These are phyloP conservation scores for Macrotyloma uniflorum DNA, from an alignment of 306 rosid species.

Conservation along the genomic window DNA sequence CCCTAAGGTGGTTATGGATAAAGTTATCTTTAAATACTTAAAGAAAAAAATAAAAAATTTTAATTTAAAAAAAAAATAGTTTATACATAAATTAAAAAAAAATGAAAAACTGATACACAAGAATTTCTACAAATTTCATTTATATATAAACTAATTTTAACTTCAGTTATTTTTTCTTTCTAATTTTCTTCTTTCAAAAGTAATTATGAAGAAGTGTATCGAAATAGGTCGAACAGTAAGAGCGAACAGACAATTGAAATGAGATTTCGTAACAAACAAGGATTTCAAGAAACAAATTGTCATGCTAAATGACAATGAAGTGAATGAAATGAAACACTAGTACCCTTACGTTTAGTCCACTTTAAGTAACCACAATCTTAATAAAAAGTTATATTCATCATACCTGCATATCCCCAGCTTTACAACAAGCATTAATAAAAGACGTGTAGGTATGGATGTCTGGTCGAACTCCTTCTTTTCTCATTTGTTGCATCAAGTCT, in stretches of 20 bases:
- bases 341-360: background rate
- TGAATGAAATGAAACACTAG: background rate
- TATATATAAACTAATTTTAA: too few relatives aligned
- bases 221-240: background rate
- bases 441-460: constrained; percentile 96
- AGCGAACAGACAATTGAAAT: background rate
- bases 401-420: constrained; percentile 97
- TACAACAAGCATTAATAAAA: constrained; percentile 90
- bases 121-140: too few relatives aligned
- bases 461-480: constrained; percentile 76
- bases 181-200: too few relatives aligned
- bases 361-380: background rate
- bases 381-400: constrained; percentile 21
- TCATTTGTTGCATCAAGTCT: constrained; percentile 96
- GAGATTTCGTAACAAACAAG: constrained; percentile 7
- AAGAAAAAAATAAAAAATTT: too few relatives aligned
- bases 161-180: too few relatives aligned
- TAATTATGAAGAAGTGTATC: background rate
- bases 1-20: background rate
- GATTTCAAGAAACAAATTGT: background rate
- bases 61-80: too few relatives aligned
- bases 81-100: too few relatives aligned
- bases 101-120: too few relatives aligned
- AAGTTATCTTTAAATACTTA: too few relatives aligned
- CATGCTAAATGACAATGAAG: constrained; percentile 1